These are phyloP conservation scores for Pythium sukuiense DNA, from an alignment of 352 stramenopile genomes.

Conservation along the genomic window DNA sequence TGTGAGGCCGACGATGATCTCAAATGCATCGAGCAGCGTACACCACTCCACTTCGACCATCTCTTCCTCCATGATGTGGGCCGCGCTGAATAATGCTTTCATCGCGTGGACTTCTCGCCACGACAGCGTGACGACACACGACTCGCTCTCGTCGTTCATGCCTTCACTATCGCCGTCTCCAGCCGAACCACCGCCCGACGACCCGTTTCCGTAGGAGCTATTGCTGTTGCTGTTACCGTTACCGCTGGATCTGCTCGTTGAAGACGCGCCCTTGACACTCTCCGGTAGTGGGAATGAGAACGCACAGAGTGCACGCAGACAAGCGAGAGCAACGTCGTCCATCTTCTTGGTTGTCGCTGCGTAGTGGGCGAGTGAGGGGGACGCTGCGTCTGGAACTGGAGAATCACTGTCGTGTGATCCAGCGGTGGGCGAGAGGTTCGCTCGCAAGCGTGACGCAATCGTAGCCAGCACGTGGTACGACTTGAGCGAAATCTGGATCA, in stretches of 20 bases:
- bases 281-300: constrained; percentile 82
- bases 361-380: constrained; percentile 12
- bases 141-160: constrained; percentile 56
- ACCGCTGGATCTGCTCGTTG: constrained; percentile 8
- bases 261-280: constrained; percentile 36
- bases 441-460: constrained; percentile 64
- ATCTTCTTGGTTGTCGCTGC: constrained; percentile 54
- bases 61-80: constrained; percentile 87
- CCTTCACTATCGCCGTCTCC: constrained; percentile 38
- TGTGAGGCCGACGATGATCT: constrained; percentile 77
- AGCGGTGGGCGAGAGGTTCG: constrained; percentile 36
- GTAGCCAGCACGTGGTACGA: constrained; percentile 83
- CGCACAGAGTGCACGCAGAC: constrained; percentile 66
- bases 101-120: constrained; percentile 89
- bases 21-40: constrained; percentile 72
- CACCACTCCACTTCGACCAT: constrained; percentile 76
- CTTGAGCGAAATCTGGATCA: constrained; percentile 82
- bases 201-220: constrained; percentile 6
- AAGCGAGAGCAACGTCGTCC: constrained; percentile 75
- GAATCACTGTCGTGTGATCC: neutral
- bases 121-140: constrained; percentile 60
- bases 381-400: neutral
- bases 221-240: constrained; percentile 36
- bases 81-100: constrained; percentile 81
- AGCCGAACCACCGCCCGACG: neutral